Evolutionary conservation across 108 stramenopile genomes (phyloP).

Genomic region (Bacterosira constricta): DNA sequence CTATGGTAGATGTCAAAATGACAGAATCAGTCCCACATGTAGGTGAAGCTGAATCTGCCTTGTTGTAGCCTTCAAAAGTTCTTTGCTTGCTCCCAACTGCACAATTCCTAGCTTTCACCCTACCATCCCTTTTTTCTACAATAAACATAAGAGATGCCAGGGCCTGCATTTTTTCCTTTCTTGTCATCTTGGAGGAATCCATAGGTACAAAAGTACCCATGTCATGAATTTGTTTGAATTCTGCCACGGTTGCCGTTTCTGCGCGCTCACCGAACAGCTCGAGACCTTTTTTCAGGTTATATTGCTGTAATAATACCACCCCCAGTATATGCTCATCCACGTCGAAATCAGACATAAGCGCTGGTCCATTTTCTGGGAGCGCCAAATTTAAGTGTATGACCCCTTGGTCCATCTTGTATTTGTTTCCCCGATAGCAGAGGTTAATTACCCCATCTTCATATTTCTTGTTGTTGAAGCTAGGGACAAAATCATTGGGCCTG

Average conservation of each 20-base stretch:
- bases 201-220: background rate
- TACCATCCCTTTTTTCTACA: background rate
- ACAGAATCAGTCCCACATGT: background rate
- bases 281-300: background rate
- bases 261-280: background rate
- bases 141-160: conserved; percentile 2
- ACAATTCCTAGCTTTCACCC: background rate
- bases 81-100: background rate
- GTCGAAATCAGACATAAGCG: background rate
- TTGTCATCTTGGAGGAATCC: background rate
- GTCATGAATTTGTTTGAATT: conserved; percentile 3
- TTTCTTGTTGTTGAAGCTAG: no score
- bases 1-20: background rate
- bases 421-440: no score
- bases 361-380: background rate
- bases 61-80: background rate
- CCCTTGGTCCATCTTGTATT: no score
- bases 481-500: no score
- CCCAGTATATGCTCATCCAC: no score
- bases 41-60: background rate
- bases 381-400: background rate
- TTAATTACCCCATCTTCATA: no score
- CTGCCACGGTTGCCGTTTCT: background rate
- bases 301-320: background rate
- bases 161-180: background rate